Percentiles rank a stretch among this genome's conserved stretches.
Evolutionary conservation across 169 alveolate species (phyloP).

Genomic region (Plasmodium berghei): DNA sequence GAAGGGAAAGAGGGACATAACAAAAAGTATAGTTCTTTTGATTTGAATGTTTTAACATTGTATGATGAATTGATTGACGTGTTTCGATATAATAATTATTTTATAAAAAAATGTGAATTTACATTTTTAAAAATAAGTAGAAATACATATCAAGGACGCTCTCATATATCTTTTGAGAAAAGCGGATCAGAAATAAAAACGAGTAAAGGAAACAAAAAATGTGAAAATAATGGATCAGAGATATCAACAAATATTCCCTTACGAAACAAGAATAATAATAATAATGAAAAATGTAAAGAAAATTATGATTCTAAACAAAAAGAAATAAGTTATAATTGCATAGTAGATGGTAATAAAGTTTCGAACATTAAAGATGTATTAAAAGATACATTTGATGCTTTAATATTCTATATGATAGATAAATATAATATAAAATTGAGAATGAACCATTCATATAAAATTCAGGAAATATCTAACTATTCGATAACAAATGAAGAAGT

Average conservation of each 20-base stretch:
- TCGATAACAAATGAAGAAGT: constrained; percentile 32
- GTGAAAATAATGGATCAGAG: not conserved
- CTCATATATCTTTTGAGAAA: constrained; percentile 5
- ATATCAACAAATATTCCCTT: not conserved
- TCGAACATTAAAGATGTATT: constrained; percentile 22
- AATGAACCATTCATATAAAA: constrained; percentile 16
- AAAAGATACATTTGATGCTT: constrained; percentile 32
- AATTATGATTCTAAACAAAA: not conserved
- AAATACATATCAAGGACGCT: constrained; percentile 24
- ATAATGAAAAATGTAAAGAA: not conserved
- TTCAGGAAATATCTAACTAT: constrained; percentile 28
- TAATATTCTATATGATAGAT: constrained; percentile 24
- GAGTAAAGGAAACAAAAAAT: not conserved
- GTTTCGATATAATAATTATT: constrained; percentile 21
- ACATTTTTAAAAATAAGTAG: constrained; percentile 21
- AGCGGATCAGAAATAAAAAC: constrained; percentile 1
- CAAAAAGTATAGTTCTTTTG: constrained; percentile 13
- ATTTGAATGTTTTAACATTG: constrained; percentile 15
- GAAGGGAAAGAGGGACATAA: not conserved
- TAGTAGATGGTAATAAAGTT: constrained; percentile 21
- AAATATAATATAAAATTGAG: constrained; percentile 33
- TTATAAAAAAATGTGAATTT: constrained; percentile 18
- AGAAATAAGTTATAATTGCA: not conserved
- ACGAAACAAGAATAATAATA: not conserved
- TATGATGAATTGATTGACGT: constrained; percentile 33